Base-by-base conservation (phyloP, 1,284 basidiomycete species). In the Moniliophthora roreri region DNA sequence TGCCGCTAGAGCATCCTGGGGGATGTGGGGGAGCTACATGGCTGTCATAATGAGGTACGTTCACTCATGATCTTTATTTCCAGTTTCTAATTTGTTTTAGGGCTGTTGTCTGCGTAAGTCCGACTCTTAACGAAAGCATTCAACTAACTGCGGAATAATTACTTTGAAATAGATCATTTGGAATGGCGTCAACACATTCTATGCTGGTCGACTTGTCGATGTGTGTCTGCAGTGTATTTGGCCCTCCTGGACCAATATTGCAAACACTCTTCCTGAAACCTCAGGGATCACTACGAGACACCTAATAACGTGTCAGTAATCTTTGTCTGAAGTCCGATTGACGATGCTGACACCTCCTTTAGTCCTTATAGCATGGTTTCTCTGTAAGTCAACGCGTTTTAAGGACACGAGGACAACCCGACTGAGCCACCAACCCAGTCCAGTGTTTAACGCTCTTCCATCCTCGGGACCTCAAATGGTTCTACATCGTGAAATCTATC, bases 131-230 rank as follows among this genome's bases (percentile, higher is more conserved):
- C n/a, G n/a, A n/a, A n/a, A n/a, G n/a, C n/a, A n/a, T n/a, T n/a
- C n/a, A n/a, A n/a, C n/a, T n/a, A n/a, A n/a, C n/a, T n/a, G n/a
- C n/a, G n/a, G n/a, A n/a, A n/a, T n/a, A 32, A 6, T 11, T 32
- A 6, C 28, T 32, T 11, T 32, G n/a, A 45, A 58, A 3, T 45
- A 58, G 40, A 57, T 69, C 39, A 61, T 62, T 46, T 63, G 64
- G 64, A 63, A 63, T 37, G 64, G 62, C 10, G 58, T 60, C 8
- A 63, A 64, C 44, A 59, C 59, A 3, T 64, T 60, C 50, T 64
- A 64, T 55, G 60, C 49, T 46, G 63, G 58, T 53, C 58, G 57
- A 49, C 51, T 61, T 48, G 51, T 58, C 38, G 49, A 60, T 48
- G 34, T 61, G 50, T 44, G 52, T 50, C 4, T 62, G 48, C 51